phyloP scores from a whole-genome alignment of 345 rosid species.

The Kernera saxatilis region DNA sequence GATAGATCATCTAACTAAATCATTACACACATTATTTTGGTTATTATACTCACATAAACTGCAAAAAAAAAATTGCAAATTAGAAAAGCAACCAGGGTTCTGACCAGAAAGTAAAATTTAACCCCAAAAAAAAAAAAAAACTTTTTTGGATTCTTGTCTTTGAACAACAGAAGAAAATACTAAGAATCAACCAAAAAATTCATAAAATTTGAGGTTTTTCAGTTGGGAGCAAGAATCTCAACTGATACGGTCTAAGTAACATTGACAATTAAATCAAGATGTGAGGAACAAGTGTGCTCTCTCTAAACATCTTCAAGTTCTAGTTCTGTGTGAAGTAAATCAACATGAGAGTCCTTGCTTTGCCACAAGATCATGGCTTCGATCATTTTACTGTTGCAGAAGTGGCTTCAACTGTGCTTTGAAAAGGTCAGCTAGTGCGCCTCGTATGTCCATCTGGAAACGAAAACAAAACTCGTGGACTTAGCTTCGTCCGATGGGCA shows the following conservation, averaged over 20 bases:
- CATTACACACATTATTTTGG: no score
- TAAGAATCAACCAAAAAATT: not conserved
- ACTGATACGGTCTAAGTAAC: not conserved
- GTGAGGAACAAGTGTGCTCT: conserved; percentile 9
- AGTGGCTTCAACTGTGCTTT: conserved; percentile 75
- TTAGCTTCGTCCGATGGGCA: no score
- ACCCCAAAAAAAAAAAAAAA: not conserved
- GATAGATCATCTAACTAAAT: no score
- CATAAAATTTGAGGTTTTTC: not conserved
- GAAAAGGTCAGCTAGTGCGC: conserved; percentile 85
- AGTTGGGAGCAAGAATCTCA: conserved; percentile 8
- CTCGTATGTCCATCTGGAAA: conserved; percentile 88
- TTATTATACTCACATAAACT: no score
- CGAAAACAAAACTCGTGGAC: not conserved
- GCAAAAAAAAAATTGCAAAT: no score
- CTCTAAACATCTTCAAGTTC: no score
- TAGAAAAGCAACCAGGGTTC: not conserved
- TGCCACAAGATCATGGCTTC: not conserved
- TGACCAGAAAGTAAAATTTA: no score
- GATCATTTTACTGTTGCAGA: conserved; percentile 40
- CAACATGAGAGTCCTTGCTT: not conserved
- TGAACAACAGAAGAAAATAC: not conserved
- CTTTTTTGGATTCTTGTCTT: not conserved
- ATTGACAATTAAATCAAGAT: not conserved
- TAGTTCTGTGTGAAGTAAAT: not conserved